Conservation (phyloP, 2,329 filamentous ascomycete species). For the Lecanoromycetidae sp. region DNA sequence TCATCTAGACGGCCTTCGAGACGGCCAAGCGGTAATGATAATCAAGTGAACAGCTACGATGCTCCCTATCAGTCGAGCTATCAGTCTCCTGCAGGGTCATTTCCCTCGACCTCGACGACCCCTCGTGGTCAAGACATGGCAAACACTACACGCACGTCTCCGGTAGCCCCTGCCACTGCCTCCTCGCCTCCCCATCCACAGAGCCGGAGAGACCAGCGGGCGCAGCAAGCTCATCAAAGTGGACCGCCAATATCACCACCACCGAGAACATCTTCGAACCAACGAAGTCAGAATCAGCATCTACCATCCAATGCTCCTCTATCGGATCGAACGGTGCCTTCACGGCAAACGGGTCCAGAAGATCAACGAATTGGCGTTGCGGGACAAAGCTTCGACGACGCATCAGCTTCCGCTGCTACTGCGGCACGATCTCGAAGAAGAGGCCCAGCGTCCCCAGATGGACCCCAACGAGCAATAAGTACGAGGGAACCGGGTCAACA, state of each 20-base stretch:
- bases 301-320: constrained; percentile 27
- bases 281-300: constrained; percentile 34
- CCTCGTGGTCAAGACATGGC: constrained; percentile 15
- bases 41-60: constrained; percentile 8
- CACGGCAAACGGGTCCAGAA: constrained; percentile 31
- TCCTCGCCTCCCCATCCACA: constrained; percentile 34
- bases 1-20: constrained; percentile 44
- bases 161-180: constrained; percentile 15
- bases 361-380: constrained; percentile 33
- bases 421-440: constrained; percentile 36
- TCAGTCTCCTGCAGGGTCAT: constrained; percentile 23
- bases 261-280: constrained; percentile 62
- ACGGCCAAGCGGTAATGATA: constrained; percentile 40
- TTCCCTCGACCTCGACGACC: constrained; percentile 21
- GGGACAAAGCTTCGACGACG: constrained; percentile 29
- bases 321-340: constrained; percentile 29
- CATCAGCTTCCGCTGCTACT: constrained; percentile 23
- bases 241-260: constrained; percentile 61
- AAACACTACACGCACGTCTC: constrained; percentile 10
- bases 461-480: constrained; percentile 31
- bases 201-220: constrained; percentile 31
- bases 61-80: constrained; percentile 23
- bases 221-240: constrained; percentile 43
- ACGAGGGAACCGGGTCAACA: constrained; percentile 31
- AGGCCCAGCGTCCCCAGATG: constrained; percentile 36